Conservation (phyloP, 2,329 filamentous ascomycete species). For the Pseudopithomyces chartarum region DNA sequence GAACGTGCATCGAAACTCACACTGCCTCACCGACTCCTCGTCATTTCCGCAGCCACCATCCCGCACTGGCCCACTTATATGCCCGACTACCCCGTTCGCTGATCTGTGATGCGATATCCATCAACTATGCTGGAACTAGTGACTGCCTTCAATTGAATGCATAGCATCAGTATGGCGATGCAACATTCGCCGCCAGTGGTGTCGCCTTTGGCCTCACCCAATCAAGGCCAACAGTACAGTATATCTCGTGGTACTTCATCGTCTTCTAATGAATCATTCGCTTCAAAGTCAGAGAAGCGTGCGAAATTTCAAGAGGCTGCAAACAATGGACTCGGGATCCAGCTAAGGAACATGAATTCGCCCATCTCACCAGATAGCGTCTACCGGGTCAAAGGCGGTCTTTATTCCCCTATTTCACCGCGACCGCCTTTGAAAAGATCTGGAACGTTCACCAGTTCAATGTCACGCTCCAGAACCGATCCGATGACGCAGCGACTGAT, state of each 20-base stretch:
- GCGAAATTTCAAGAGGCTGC: slow-evolving; percentile 23
- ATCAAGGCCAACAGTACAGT: slow-evolving; percentile 18
- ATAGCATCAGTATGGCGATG: slow-evolving; percentile 1
- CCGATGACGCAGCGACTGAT: slow-evolving; percentile 38
- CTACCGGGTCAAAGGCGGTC: slow-evolving; percentile 22
- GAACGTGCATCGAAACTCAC: slow-evolving; percentile 7
- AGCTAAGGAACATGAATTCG: slow-evolving; percentile 28
- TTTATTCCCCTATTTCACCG: slow-evolving; percentile 23
- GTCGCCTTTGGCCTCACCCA: slow-evolving; percentile 23
- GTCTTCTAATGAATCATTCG: slow-evolving; percentile 21
- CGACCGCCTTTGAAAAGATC: slow-evolving; percentile 22
- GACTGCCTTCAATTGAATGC: background rate
- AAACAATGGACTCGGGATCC: slow-evolving; percentile 32
- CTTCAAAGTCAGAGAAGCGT: slow-evolving; percentile 14
- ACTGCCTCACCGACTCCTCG: slow-evolving; percentile 5
- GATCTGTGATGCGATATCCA: slow-evolving; percentile 1
- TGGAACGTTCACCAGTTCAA: slow-evolving; percentile 23
- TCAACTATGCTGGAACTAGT: slow-evolving; percentile 2
- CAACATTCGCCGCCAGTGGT: slow-evolving; percentile 5
- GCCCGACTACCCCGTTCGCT: background rate
- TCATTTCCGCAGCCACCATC: slow-evolving; percentile 3
- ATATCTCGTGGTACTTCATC: slow-evolving; percentile 20
- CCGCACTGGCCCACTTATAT: slow-evolving; percentile 7
- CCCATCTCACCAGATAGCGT: slow-evolving; percentile 28
- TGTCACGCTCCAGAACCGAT: slow-evolving; percentile 33